Evolutionary conservation across 176 grass and related monocot species (phyloP).

Genomic region (Avena sativa): DNA sequence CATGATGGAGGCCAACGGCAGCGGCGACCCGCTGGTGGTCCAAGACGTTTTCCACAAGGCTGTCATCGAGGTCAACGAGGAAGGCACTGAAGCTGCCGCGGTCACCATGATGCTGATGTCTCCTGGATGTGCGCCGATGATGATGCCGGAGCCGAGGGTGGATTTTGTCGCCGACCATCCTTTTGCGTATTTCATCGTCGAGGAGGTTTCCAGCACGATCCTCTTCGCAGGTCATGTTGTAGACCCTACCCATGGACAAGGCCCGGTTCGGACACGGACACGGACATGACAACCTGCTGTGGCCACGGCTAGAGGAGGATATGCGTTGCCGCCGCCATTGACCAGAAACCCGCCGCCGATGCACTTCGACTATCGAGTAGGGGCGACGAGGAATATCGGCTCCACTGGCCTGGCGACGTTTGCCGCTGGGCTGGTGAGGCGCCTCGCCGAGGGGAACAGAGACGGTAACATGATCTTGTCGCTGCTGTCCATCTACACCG

Average conservation of each 20-base stretch:
- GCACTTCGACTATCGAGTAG: neutral
- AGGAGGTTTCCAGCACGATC: no score
- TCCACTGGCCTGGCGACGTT: neutral
- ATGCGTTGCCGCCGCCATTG: no score
- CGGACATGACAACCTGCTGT: neutral
- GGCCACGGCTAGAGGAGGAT: neutral
- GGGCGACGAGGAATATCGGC: neutral
- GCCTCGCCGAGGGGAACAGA: neutral
- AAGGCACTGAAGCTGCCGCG: neutral
- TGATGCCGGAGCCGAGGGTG: neutral
- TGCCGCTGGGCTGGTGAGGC: neutral
- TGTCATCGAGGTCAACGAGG: slow-evolving; percentile 3
- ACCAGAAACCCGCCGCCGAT: no score
- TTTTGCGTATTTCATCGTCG: no score
- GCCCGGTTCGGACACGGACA: neutral
- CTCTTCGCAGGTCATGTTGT: no score
- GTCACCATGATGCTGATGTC: no score
- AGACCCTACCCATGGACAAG: neutral
- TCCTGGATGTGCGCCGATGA: neutral
- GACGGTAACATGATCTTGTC: slow-evolving; percentile 31
- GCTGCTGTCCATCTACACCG: slow-evolving; percentile 29
- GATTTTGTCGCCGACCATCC: slow-evolving; percentile 2
- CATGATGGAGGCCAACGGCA: neutral
- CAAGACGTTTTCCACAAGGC: neutral
- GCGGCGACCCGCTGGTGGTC: neutral